Evolutionary conservation across 164 flowering plant species (phyloP).

Genomic region (Umbellularia californica): DNA sequence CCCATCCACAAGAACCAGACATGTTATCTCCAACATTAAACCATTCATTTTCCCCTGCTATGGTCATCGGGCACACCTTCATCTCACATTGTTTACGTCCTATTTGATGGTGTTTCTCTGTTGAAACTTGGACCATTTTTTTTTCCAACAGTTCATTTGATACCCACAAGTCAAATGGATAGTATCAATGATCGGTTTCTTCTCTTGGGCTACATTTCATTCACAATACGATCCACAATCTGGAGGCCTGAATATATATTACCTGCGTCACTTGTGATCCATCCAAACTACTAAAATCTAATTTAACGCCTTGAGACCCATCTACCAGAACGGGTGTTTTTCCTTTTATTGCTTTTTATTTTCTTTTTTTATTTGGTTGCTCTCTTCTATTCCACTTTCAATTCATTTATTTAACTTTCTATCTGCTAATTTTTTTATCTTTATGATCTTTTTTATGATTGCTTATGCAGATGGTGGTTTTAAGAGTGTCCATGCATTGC

Average conservation of each 20-base stretch:
- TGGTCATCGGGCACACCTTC: too few relatives aligned
- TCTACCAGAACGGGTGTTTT: not conserved
- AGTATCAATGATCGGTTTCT: not conserved
- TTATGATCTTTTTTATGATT: not conserved
- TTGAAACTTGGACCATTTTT: not conserved
- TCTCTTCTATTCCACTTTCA: not conserved
- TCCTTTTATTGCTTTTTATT: not conserved
- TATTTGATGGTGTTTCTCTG: not conserved
- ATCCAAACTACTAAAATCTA: not conserved
- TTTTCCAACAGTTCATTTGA: not conserved
- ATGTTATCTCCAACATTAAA: not conserved
- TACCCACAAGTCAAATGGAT: not conserved
- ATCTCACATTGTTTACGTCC: not conserved
- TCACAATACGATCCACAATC: not conserved
- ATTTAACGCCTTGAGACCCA: not conserved
- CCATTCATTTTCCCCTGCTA: too few relatives aligned
- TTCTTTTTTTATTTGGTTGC: not conserved
- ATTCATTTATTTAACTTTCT: not conserved
- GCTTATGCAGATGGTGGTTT: slow-evolving; percentile 64
- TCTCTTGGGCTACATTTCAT: not conserved
- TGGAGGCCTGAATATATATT: not conserved
- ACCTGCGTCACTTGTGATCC: not conserved
- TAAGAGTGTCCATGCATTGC: slow-evolving; percentile 93
- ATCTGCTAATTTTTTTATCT: not conserved
- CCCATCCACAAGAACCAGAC: not conserved